Evolutionary conservation across 116 monocot species (phyloP).

Genomic region (Posidonia oceanica): DNA sequence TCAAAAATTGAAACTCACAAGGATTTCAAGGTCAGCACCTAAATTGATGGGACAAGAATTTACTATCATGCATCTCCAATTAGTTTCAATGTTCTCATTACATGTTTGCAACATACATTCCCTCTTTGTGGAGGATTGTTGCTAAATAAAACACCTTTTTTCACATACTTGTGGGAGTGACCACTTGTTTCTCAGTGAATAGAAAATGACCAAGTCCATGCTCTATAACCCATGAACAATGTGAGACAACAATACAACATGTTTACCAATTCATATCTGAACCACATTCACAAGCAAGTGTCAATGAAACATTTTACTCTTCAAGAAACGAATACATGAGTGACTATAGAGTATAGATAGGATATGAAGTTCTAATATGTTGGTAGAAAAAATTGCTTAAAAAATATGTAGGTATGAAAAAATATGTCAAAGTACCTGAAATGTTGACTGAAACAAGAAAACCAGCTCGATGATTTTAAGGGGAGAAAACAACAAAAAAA

Average conservation of each 20-base stretch:
- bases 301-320: too few relatives aligned
- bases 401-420: background rate
- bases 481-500: too few relatives aligned
- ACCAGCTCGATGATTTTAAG: too few relatives aligned
- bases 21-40: too few relatives aligned
- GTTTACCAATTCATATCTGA: too few relatives aligned
- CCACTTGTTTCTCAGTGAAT: constrained; percentile 72
- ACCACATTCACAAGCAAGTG: too few relatives aligned
- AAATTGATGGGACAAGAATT: too few relatives aligned
- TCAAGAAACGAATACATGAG: background rate
- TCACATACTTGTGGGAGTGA: constrained; percentile 58
- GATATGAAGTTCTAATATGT: background rate
- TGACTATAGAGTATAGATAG: background rate
- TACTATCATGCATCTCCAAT: too few relatives aligned
- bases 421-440: constrained; percentile 46
- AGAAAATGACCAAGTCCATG: constrained; percentile 82
- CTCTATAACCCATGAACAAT: constrained; percentile 33
- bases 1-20: too few relatives aligned
- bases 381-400: background rate
- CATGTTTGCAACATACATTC: too few relatives aligned
- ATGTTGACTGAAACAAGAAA: constrained; percentile 51
- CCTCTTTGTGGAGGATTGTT: background rate
- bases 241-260: background rate
- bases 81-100: too few relatives aligned
- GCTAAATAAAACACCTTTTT: background rate